phyloP scores from a whole-genome alignment of 305 asterid genomes.

The Fraxinus dipetala region DNA sequence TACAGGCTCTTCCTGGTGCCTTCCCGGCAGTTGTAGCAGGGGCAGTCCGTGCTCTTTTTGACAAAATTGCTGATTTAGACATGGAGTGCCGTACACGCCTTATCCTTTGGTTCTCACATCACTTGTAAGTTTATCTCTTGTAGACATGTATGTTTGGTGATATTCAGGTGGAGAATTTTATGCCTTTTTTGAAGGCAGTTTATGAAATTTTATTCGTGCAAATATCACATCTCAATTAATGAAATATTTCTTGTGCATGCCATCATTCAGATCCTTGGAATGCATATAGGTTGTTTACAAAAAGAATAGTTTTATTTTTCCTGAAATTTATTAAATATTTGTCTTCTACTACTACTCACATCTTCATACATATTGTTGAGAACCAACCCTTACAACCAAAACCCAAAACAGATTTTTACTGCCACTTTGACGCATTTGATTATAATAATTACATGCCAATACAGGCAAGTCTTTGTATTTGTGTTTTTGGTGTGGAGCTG shows the following conservation, averaged over 20 bases:
- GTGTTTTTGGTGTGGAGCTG: background rate
- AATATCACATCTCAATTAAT: background rate
- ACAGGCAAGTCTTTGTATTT: constrained; percentile 1
- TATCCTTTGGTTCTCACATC: constrained; percentile 99
- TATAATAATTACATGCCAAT: constrained; percentile 3
- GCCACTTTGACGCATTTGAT: background rate
- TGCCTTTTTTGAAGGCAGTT: constrained; percentile 4
- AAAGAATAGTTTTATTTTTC: background rate
- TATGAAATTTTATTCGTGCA: background rate
- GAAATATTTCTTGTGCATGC: background rate
- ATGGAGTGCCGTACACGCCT: constrained; percentile 98
- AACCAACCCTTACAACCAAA: background rate
- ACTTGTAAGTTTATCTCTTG: constrained; percentile 62
- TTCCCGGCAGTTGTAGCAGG: constrained; percentile 99
- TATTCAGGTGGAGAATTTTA: background rate
- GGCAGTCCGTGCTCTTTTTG: constrained; percentile 97
- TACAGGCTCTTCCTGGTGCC: constrained; percentile 99
- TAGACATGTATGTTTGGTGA: background rate
- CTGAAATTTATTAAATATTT: background rate
- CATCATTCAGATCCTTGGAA: background rate
- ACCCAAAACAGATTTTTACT: background rate
- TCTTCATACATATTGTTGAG: background rate
- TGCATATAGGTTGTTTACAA: background rate
- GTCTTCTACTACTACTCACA: background rate
- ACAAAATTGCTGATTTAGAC: constrained; percentile 83